phyloP scores from a whole-genome alignment of 768 basidiomycete species.

The Pleurotus giganteus region DNA sequence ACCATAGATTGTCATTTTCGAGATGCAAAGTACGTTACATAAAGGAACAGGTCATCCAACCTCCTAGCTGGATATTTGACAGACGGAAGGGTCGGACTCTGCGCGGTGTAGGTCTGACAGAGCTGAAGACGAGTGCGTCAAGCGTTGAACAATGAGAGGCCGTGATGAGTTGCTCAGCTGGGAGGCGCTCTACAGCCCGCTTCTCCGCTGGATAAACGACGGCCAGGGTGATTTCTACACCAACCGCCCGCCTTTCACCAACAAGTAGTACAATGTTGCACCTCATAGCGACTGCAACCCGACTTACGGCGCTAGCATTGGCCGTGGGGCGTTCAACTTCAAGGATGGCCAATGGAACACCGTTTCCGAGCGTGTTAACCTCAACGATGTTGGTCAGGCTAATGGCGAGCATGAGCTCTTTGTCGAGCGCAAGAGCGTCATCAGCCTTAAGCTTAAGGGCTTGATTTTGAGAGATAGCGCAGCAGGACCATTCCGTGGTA shows the following conservation, averaged over 20 bases:
- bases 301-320: conserved; percentile 65
- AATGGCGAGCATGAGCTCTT: conserved; percentile 76
- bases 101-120: no score
- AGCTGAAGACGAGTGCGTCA: no score
- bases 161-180: conserved; percentile 72
- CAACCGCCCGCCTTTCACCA: conserved; percentile 55
- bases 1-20: no score
- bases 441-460: conserved; percentile 53
- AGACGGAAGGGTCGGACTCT: no score
- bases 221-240: conserved; percentile 69
- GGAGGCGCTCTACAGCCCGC: conserved; percentile 52
- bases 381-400: conserved; percentile 67
- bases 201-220: conserved; percentile 60
- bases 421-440: conserved; percentile 61
- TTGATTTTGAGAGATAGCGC: conserved; percentile 51
- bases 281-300: conserved; percentile 56
- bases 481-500: conserved; percentile 56
- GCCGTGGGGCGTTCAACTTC: conserved; percentile 67
- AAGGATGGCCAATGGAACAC: conserved; percentile 63
- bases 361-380: conserved; percentile 66
- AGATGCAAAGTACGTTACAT: no score
- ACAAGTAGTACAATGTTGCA: conserved; percentile 43
- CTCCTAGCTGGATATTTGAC: no score
- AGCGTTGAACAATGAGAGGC: no score
- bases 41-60: no score